These are phyloP conservation scores for Phoma sp. DNA, from an alignment of 2,329 filamentous ascomycete species.

Conservation along the genomic window DNA sequence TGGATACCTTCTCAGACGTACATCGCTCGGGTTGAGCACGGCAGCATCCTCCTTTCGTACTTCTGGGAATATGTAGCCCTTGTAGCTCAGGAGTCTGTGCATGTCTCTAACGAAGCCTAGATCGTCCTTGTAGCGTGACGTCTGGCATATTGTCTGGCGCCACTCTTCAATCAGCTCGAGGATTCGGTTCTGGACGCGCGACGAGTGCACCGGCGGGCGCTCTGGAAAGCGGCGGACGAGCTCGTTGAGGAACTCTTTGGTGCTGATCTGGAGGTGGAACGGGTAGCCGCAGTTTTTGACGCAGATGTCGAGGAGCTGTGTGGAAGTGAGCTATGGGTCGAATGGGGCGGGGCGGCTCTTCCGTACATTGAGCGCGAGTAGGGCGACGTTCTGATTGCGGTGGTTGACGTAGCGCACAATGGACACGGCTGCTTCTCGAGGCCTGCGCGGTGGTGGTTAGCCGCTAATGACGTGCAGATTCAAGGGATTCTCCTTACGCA, in stretches of 20 bases:
- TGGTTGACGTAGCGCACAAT: conserved; percentile 97
- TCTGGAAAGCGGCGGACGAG: conserved; percentile 95
- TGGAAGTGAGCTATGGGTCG: conserved; percentile 30
- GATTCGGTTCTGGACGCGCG: conserved; percentile 88
- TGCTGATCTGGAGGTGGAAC: conserved; percentile 97
- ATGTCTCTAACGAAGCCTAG: conserved; percentile 96
- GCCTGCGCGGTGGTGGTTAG: conserved; percentile 54
- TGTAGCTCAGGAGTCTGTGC: conserved; percentile 94
- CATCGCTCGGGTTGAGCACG: conserved; percentile 94
- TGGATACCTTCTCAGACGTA: conserved; percentile 58
- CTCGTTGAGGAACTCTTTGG: conserved; percentile 98
- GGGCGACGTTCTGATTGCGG: conserved; percentile 91
- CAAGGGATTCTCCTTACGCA: conserved; percentile 59
- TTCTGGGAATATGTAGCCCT: conserved; percentile 95
- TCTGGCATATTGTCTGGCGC: conserved; percentile 97
- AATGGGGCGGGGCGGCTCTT: conserved; percentile 18
- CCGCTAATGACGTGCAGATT: background rate
- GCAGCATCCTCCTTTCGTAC: conserved; percentile 92
- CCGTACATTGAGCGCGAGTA: conserved; percentile 78
- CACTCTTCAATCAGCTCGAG: conserved; percentile 98
- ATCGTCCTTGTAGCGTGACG: conserved; percentile 96
- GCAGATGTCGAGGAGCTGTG: conserved; percentile 89
- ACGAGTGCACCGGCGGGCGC: conserved; percentile 83
- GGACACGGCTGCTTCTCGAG: conserved; percentile 89
- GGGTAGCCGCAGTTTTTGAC: conserved; percentile 99